Percentiles rank a stretch among this genome's conserved stretches.
Conservation (phyloP, 208 protist species). For the Phytomonas sp. region DNA sequence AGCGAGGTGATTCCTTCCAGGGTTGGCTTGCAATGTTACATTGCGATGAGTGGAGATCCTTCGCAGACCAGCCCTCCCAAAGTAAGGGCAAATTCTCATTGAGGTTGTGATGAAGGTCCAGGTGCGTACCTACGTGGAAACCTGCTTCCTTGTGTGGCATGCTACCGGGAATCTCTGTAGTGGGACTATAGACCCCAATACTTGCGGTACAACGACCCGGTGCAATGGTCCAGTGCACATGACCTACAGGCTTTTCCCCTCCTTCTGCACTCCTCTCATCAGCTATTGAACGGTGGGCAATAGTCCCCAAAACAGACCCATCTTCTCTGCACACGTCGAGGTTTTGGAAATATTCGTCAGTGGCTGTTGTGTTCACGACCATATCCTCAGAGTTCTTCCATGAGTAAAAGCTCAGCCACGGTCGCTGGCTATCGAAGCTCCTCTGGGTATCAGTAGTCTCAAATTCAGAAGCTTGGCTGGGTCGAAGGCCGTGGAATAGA, state of each 20-base stretch:
- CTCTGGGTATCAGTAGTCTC: neutral
- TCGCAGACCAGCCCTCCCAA: neutral
- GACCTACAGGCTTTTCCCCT: neutral
- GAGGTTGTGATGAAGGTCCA: neutral
- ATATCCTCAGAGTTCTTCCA: neutral
- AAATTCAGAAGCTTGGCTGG: neutral
- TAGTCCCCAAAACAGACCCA: slow-evolving; percentile 6
- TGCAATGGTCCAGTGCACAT: neutral
- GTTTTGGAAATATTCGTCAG: slow-evolving; percentile 7
- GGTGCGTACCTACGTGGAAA: neutral
- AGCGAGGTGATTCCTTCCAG: neutral
- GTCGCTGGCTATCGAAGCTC: neutral
- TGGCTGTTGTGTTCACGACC: neutral
- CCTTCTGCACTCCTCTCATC: neutral
- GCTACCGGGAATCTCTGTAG: neutral
- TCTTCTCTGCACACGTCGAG: slow-evolving; percentile 8
- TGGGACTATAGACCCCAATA: neutral
- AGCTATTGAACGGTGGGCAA: neutral
- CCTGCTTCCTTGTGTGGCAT: neutral
- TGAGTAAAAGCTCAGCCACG: neutral
- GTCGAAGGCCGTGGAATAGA: slow-evolving; percentile 25
- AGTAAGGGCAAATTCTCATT: neutral
- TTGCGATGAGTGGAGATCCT: neutral
- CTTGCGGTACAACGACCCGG: neutral
- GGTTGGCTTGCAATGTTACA: neutral